Conservation (phyloP, 1,139 yeast species). For the Candida sp. region DNA sequence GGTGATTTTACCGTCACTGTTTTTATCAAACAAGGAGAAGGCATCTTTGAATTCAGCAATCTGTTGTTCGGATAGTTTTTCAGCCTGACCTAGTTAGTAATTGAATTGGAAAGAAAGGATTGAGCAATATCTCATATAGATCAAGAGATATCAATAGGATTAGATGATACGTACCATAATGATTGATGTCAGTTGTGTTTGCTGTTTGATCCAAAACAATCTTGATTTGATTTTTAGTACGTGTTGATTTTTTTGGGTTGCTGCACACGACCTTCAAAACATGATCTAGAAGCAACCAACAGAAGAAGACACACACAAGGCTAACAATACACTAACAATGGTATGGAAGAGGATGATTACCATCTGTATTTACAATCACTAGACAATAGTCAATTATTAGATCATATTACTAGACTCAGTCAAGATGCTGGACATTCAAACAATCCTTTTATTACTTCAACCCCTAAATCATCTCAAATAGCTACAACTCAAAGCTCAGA, state of each 20-base stretch:
- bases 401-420: conserved; percentile 26
- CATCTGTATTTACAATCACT: conserved; percentile 27
- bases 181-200: background rate
- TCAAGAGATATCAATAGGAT: no score
- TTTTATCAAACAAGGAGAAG: conserved; percentile 92
- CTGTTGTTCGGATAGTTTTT: conserved; percentile 92
- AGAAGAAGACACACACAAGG: background rate
- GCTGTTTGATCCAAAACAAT: background rate
- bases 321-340: no score
- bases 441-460: conserved; percentile 1
- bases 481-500: conserved; percentile 21
- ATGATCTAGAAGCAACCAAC: background rate
- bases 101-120: no score
- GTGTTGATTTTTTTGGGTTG: background rate
- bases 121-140: no score
- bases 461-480: conserved; percentile 9
- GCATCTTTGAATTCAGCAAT: conserved; percentile 98
- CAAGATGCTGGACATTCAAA: conserved; percentile 10
- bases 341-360: conserved; percentile 11
- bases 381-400: conserved; percentile 29
- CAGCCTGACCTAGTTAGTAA: conserved; percentile 46
- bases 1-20: conserved; percentile 93
- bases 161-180: background rate
- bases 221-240: background rate
- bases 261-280: background rate